phyloP scores from a whole-genome alignment of 352 stramenopile species.

The Phytopythium ostracodes region DNA sequence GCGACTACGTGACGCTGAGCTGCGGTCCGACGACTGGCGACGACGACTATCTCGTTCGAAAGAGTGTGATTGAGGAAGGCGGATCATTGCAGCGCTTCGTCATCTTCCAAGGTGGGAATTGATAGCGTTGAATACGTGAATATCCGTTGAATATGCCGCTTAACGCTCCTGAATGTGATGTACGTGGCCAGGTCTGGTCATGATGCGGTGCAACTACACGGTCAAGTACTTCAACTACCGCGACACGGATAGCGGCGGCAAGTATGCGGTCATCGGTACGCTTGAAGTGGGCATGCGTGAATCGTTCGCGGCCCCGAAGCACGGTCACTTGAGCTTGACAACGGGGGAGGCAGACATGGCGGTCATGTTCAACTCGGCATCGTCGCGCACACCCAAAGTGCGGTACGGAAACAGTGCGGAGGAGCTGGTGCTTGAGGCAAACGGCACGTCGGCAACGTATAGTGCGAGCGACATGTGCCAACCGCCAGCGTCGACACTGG shows the following conservation, averaged over 20 bases:
- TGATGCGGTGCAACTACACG: conserved; percentile 71
- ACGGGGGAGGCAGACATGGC: conserved; percentile 48
- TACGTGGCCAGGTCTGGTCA: conserved; percentile 32
- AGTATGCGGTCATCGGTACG: conserved; percentile 23
- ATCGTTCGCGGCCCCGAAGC: conserved; percentile 52
- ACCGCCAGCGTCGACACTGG: conserved; percentile 36
- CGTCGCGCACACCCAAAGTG: conserved; percentile 32
- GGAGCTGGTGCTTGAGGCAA: conserved; percentile 16
- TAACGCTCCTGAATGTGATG: neutral
- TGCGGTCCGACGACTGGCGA: conserved; percentile 48
- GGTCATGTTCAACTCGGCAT: conserved; percentile 72
- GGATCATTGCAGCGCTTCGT: conserved; percentile 28
- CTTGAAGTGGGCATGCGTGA: conserved; percentile 47
- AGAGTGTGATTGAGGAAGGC: conserved; percentile 29
- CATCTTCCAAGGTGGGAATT: conserved; percentile 35
- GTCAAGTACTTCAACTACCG: conserved; percentile 53
- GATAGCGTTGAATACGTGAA: neutral
- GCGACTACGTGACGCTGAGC: conserved; percentile 63
- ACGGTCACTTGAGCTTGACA: conserved; percentile 66
- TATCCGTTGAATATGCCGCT: neutral
- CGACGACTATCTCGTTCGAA: conserved; percentile 39
- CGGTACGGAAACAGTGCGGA: conserved; percentile 31
- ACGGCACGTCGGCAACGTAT: conserved; percentile 54
- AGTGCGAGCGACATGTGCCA: conserved; percentile 59
- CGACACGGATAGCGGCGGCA: neutral